phyloP scores from a whole-genome alignment of 306 rosid species.

The Cucumis melo region DNA sequence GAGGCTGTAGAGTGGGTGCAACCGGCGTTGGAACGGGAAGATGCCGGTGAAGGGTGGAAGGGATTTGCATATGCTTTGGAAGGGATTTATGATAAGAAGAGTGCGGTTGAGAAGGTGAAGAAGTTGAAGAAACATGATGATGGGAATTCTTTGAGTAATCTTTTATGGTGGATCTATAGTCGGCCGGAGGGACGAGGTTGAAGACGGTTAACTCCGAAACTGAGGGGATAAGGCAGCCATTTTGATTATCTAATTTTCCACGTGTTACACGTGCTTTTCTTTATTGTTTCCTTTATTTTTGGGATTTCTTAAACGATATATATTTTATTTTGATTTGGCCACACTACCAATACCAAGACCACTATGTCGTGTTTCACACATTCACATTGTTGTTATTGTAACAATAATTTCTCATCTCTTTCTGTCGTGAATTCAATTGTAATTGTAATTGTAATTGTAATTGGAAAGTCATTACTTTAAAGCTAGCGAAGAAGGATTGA shows the following conservation, averaged over 20 bases:
- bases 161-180: constrained; percentile 77
- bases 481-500: no score
- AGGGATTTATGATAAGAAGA: constrained; percentile 40
- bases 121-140: constrained; percentile 48
- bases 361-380: no score
- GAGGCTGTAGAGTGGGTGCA: constrained; percentile 63
- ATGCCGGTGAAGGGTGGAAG: constrained; percentile 81
- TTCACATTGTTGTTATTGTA: no score
- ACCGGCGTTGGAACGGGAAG: constrained; percentile 50
- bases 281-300: not conserved
- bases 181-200: not conserved
- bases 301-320: not conserved
- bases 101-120: constrained; percentile 31
- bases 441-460: no score
- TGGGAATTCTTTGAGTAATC: constrained; percentile 66
- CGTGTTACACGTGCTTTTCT: not conserved
- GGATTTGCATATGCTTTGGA: constrained; percentile 58
- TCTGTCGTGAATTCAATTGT: no score
- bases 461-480: no score
- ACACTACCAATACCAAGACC: no score
- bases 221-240: no score
- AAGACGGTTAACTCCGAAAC: no score
- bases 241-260: not conserved
- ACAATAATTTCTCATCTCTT: no score
- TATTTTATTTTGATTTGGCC: no score